Base-by-base conservation (phyloP, 2,329 filamentous ascomycete species). In the Xylaria multiplex region DNA sequence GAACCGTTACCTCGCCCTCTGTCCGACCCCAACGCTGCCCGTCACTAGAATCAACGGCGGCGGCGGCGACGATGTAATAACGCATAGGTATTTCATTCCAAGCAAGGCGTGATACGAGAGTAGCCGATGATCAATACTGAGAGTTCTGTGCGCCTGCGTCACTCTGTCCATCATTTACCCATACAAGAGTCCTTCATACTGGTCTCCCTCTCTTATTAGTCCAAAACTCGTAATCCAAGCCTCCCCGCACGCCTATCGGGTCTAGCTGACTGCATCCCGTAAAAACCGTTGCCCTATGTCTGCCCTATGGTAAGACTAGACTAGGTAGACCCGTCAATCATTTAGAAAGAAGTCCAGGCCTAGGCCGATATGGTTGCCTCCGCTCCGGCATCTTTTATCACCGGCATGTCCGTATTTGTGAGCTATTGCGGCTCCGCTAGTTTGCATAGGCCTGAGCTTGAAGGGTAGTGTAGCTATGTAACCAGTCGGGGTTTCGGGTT, bases 381-480 rank as follows among this genome's bases (percentile, higher is more conserved):
- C 40, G 57, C 65, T 35, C 65, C 56, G 52, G 58, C 19, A 35
- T 24, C 40, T 54, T 37, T 61, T 7, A 32, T 30, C 49, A 53
- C 62, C 62, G 65, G 62, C 54, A 30, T 61, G 37, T n/a, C 62
- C 62, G 19, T 37, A 50, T 59, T 58, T 35, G 62, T 58, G 53
- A 65, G 58, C 62, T 62, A 59, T 65, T 62, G 62, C 54, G 58
- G 65, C 65, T 65, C 65, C 58, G 62, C 54, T 50, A 53, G 62
- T 53, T 54, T 40, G 54, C 55, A 57, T 27, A 58, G 40, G 53
- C 59, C 65, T 62, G 62, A 62, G 48, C 56, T 55, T 32, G 42
- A 59, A 48, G 30, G 58, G 50, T 46, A 43, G 16, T 35, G 27
- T 24, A 46, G 54, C 24, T 52, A 52, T 52, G 40, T 32, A 55